These are phyloP conservation scores for Pythium phragmiticola DNA, from an alignment of 352 stramenopile species.

Conservation along the genomic window DNA sequence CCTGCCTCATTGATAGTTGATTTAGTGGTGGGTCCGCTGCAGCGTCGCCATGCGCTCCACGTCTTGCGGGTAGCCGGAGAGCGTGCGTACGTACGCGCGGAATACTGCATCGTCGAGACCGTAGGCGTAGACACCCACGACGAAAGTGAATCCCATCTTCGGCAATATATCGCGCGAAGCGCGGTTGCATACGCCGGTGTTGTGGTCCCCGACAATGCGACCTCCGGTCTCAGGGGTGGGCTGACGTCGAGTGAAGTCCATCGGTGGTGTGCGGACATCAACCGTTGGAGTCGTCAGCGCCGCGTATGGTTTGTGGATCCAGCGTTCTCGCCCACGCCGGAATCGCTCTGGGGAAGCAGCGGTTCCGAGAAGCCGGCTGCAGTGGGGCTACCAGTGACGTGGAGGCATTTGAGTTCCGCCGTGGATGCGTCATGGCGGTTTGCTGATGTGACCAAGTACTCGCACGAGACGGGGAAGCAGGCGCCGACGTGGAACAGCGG, in stretches of 20 bases:
- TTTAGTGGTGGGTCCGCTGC: slow-evolving; percentile 35
- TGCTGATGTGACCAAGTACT: neutral
- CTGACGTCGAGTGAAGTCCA: neutral
- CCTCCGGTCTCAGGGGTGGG: neutral
- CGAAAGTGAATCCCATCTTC: neutral
- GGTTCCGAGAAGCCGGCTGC: neutral
- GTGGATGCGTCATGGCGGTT: slow-evolving; percentile 24
- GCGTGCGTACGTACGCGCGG: slow-evolving; percentile 47
- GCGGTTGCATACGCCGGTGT: neutral
- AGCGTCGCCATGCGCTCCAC: slow-evolving; percentile 33
- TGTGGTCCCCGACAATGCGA: neutral
- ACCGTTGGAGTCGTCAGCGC: slow-evolving; percentile 32
- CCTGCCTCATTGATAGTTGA: slow-evolving; percentile 25
- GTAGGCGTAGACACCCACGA: neutral
- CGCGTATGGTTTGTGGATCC: slow-evolving; percentile 40
- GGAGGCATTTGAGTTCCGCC: slow-evolving; percentile 16
- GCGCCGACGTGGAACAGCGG: neutral
- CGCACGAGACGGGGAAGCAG: neutral
- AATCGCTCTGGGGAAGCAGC: neutral
- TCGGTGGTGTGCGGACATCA: slow-evolving; percentile 35
- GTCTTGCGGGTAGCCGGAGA: slow-evolving; percentile 27
- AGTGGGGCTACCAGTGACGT: neutral
- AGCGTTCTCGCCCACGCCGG: slow-evolving; percentile 26
- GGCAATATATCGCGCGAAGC: slow-evolving; percentile 1
- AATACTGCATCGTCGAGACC: slow-evolving; percentile 26